Evolutionary conservation across 768 basidiomycete genomes (phyloP).

Genomic region (Kwoniella dejecticola): DNA sequence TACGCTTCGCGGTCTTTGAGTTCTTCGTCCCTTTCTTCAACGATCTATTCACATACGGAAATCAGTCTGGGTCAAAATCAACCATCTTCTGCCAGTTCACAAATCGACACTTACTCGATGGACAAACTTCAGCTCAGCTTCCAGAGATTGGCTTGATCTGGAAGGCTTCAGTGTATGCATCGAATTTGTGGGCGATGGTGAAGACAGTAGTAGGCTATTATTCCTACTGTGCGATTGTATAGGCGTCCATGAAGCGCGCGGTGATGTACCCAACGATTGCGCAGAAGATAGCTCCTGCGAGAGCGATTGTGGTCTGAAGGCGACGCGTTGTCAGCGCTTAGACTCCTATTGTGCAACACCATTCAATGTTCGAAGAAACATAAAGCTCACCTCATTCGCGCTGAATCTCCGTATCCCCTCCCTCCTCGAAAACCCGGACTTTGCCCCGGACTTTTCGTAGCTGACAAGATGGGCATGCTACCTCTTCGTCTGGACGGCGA

Average conservation of each 20-base stretch:
- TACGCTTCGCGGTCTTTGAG: slow-evolving; percentile 89
- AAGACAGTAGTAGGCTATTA: slow-evolving; percentile 32
- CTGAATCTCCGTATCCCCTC: slow-evolving; percentile 51
- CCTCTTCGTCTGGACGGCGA: slow-evolving; percentile 27
- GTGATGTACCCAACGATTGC: slow-evolving; percentile 54
- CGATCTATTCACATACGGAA: slow-evolving; percentile 16
- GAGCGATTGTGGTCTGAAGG: slow-evolving; percentile 69
- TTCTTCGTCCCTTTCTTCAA: slow-evolving; percentile 63
- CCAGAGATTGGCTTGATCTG: slow-evolving; percentile 79
- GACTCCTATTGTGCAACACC: no score
- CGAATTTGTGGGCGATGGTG: slow-evolving; percentile 27
- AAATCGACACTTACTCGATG: slow-evolving; percentile 64
- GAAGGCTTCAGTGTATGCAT: slow-evolving; percentile 56
- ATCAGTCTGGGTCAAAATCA: not conserved
- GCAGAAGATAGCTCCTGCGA: slow-evolving; percentile 73
- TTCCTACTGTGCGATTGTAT: slow-evolving; percentile 10
- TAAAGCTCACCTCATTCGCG: slow-evolving; percentile 34
- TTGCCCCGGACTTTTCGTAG: slow-evolving; percentile 9
- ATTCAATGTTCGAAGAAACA: not conserved
- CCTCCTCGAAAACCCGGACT: slow-evolving; percentile 50
- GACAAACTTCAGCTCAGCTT: slow-evolving; percentile 92
- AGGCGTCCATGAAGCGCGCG: slow-evolving; percentile 42
- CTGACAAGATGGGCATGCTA: slow-evolving; percentile 30
- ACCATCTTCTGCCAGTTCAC: not conserved
- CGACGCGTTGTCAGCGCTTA: no score